These are phyloP conservation scores for Ophiostoma australiae DNA, from an alignment of 2,329 filamentous ascomycete genomes.

Conservation along the genomic window DNA sequence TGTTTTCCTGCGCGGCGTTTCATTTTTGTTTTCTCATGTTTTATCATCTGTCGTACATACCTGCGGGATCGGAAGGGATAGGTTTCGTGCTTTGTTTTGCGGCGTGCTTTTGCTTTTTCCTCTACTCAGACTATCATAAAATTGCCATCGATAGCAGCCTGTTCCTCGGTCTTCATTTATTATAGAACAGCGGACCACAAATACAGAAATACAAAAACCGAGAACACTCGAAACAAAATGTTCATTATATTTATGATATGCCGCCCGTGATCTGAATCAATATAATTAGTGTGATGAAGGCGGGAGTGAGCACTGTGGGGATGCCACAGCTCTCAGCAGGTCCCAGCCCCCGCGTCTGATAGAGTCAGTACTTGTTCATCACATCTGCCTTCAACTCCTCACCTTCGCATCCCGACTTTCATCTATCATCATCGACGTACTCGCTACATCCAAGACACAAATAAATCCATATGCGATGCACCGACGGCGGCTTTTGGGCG, in stretches of 20 bases:
- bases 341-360: neutral
- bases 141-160: conserved; percentile 9
- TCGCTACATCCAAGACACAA: neutral
- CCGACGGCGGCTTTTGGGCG: too few relatives aligned
- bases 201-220: neutral
- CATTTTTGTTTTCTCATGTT: neutral
- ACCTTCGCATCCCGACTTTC: neutral
- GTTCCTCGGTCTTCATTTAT: too few relatives aligned
- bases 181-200: neutral
- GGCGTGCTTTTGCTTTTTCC: neutral
- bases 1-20: neutral
- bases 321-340: neutral
- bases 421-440: neutral
- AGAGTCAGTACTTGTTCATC: too few relatives aligned
- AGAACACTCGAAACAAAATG: neutral
- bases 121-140: conserved; percentile 7
- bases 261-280: neutral
- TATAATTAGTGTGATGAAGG: neutral
- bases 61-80: neutral
- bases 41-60: neutral
- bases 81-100: neutral
- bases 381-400: too few relatives aligned
- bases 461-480: neutral
- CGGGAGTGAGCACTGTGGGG: neutral
- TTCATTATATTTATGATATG: neutral